phyloP scores from a whole-genome alignment of 202 grass and related monocot species.

The Elaeis oleifera region DNA sequence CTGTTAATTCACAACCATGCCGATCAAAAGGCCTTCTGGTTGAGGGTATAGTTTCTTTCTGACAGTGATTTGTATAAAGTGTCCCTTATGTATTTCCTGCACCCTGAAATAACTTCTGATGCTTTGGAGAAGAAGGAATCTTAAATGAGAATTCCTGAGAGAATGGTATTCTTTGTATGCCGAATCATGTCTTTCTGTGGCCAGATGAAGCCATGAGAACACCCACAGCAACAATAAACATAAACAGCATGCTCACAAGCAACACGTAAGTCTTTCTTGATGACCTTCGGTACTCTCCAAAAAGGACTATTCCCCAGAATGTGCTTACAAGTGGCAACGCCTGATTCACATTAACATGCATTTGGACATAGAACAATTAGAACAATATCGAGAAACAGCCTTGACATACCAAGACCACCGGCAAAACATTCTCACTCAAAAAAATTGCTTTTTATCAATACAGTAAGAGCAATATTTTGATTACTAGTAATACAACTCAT shows the following conservation, averaged over 20 bases:
- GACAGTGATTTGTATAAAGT: too few relatives aligned
- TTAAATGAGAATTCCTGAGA: too few relatives aligned
- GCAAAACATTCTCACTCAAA: too few relatives aligned
- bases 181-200: slow-evolving; percentile 42
- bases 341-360: slow-evolving; percentile 28
- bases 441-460: too few relatives aligned
- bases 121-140: too few relatives aligned
- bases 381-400: neutral
- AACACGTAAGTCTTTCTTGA: slow-evolving; percentile 61
- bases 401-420: neutral
- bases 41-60: too few relatives aligned
- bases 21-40: too few relatives aligned
- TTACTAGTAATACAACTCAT: too few relatives aligned
- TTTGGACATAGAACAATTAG: slow-evolving; percentile 13
- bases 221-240: slow-evolving; percentile 63
- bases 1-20: too few relatives aligned
- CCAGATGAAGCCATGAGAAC: slow-evolving; percentile 94
- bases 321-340: slow-evolving; percentile 94
- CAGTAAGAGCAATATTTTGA: too few relatives aligned
- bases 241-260: slow-evolving; percentile 66
- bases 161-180: neutral
- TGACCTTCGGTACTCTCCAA: slow-evolving; percentile 88
- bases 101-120: too few relatives aligned
- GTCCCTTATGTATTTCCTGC: too few relatives aligned
- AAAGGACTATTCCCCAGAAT: slow-evolving; percentile 88